Conservation (phyloP, 2,329 filamentous ascomycete species). For the Chrysoporthe cubensis region DNA sequence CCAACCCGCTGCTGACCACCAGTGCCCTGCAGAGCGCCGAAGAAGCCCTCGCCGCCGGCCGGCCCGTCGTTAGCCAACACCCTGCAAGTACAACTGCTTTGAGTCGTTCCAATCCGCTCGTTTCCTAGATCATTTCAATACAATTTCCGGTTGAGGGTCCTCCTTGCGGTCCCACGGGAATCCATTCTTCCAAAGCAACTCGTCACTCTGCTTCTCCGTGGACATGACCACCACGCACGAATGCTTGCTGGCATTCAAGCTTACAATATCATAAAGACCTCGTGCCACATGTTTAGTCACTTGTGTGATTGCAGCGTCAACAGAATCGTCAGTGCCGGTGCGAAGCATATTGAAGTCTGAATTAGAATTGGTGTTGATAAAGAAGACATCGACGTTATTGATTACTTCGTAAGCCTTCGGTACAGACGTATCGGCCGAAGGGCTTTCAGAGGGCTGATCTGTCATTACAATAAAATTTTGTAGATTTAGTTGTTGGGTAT, state of each 20-base stretch:
- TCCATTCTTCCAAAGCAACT: constrained; percentile 7
- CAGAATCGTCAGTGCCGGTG: constrained; percentile 8
- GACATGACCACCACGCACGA: constrained; percentile 22
- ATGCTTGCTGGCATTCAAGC: constrained; percentile 18
- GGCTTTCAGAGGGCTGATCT: neutral
- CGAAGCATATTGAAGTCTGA: neutral
- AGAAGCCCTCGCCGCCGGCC: no score
- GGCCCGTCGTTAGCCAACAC: no score
- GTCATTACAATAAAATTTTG: neutral
- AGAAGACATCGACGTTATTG: neutral
- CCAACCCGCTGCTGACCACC: no score
- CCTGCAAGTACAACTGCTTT: no score
- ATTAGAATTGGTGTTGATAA: neutral
- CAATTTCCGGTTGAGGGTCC: neutral
- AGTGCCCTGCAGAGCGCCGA: no score
- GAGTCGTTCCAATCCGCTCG: no score
- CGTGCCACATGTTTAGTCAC: constrained; percentile 22
- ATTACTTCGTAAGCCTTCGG: neutral
- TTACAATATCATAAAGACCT: constrained; percentile 23
- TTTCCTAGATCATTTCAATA: neutral
- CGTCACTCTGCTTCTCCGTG: neutral
- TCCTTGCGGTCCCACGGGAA: constrained; percentile 1
- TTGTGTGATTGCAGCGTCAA: constrained; percentile 15
- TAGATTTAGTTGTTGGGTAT: neutral
- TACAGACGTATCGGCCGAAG: neutral